These are phyloP conservation scores for Sorghum bicolor DNA, from an alignment of 176 grass and related monocot species.

Conservation along the genomic window Sorghum_bicolor_NCBIv3 NC_012879.2:6890001-6890500, in stretches of 20 bases:
- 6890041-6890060: no score
- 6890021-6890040: no score
- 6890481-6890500: not conserved
- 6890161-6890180: conserved; percentile 99
- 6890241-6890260: not conserved
- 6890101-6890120: not conserved
- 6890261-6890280: not conserved
- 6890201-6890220: conserved; percentile 17
- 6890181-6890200: conserved; percentile 99
- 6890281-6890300: not conserved
- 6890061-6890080: no score
- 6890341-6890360: not conserved
- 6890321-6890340: not conserved
- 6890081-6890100: no score
- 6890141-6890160: conserved; percentile 91
- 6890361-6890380: not conserved
- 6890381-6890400: not conserved
- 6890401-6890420: not conserved
- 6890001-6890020: no score
- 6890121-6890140: conserved; percentile 75
- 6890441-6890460: not conserved
- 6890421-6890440: not conserved
- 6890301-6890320: not conserved
- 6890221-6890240: not conserved
- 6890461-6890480: not conserved